Evolutionary conservation across 2,329 filamentous ascomycete genomes (phyloP), one percentile per base, ranked within the genome.

Genomic region (Exophiala calicioides): DNA sequence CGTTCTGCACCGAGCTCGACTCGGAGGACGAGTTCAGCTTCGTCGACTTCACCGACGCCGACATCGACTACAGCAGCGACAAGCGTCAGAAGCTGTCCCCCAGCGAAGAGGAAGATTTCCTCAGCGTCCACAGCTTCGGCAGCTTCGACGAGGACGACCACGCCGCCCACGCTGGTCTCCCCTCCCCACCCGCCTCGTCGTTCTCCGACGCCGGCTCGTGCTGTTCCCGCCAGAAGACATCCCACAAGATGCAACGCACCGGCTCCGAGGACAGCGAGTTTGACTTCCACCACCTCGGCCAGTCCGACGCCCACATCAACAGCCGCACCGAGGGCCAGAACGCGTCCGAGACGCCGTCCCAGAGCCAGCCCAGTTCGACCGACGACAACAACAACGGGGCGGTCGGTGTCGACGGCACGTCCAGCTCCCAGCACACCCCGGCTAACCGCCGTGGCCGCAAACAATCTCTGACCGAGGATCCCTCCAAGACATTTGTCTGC

Each of bases 401-500:
- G 36, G 61, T 40, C 59, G 65, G 42, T 20, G 40, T 39, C 13
- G 44, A 51, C 30, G 51, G 51, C 19, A 42, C 50, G 13, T 37
- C 35, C 18, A 47, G 38, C 15, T 50, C 55, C 3, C 49, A 57
- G 3, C 64, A 63, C 7, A 63, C 68, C 6, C 85, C 86, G 7
- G 81, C 86, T 59, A 95, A 88, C 71, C 90, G 93, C 57, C 90
- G 93, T 50, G 93, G 93, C 50, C 90, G 93, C 70, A 98, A 98
- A 83, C 93, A 98, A 74, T 97, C 93, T 1, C 73, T 97, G 60
- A 97, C 93, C 4, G 93, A 97, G 64, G 93, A 98, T 63, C 93
- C 93, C 1, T 94, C 89, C 63, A 98, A 98, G 84, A 96, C 90
- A 0, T 98, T 97, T 56, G 88, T 95, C 51, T 98, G 93, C 74